Conservation (phyloP, 2,329 filamentous ascomycete genomes). For the Ascochyta viciae-villosae region DNA sequence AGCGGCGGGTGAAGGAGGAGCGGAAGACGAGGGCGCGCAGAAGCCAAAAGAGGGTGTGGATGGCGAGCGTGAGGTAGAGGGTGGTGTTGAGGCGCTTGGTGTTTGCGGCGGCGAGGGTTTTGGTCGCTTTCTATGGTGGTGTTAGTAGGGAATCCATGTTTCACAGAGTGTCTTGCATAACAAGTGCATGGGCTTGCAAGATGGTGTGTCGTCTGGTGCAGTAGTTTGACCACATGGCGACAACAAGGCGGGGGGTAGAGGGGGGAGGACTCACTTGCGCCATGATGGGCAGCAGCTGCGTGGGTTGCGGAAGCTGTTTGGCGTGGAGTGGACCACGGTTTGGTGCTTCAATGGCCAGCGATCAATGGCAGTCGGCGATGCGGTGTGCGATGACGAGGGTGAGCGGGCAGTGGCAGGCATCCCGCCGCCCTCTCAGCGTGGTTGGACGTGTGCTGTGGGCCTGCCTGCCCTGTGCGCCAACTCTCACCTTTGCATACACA, state of each 20-base stretch:
- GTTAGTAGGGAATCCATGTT: background rate
- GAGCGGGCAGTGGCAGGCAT: slow-evolving; percentile 13
- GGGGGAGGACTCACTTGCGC: slow-evolving; percentile 28
- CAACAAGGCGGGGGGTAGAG: background rate
- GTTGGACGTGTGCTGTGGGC: slow-evolving; percentile 11
- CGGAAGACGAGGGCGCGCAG: slow-evolving; percentile 71
- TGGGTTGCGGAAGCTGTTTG: background rate
- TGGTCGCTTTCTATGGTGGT: slow-evolving; percentile 57
- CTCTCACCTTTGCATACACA: slow-evolving; percentile 27
- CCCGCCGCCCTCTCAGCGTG: slow-evolving; percentile 6
- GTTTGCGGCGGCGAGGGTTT: slow-evolving; percentile 78
- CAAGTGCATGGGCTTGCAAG: too few relatives aligned
- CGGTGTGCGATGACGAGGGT: slow-evolving; percentile 24
- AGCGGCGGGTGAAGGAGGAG: slow-evolving; percentile 60
- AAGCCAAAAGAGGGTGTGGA: slow-evolving; percentile 79
- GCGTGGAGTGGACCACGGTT: background rate
- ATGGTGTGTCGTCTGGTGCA: too few relatives aligned
- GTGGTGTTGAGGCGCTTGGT: slow-evolving; percentile 77
- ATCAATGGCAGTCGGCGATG: slow-evolving; percentile 3
- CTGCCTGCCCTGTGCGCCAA: slow-evolving; percentile 21
- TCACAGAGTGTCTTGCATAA: background rate
- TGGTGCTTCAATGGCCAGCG: background rate
- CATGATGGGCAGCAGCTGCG: slow-evolving; percentile 23
- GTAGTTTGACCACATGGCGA: background rate
- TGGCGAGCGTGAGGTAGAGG: slow-evolving; percentile 74